Percentiles rank a stretch among this genome's conserved stretches.
phyloP scores from a whole-genome alignment of 495 filamentous ascomycete genomes.

The Lasiosphaeria hispida region DNA sequence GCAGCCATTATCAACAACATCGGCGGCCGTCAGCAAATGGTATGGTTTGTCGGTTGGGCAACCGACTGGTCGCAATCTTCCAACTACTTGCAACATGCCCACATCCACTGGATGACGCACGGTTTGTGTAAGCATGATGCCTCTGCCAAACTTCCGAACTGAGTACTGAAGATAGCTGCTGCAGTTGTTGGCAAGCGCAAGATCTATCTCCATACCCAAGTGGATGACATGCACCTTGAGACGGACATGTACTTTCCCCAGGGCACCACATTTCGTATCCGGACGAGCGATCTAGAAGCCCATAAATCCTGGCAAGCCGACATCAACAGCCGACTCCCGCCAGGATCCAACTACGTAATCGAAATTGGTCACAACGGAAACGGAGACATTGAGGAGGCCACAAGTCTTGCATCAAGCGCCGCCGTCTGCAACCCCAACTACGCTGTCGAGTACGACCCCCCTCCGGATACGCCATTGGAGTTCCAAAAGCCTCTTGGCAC shows the following conservation, averaged over 20 bases:
- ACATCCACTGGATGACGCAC: conserved; percentile 61
- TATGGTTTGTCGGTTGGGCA: conserved; percentile 56
- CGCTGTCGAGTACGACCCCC: conserved; percentile 31
- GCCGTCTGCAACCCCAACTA: conserved; percentile 18
- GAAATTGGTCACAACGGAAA: conserved; percentile 63
- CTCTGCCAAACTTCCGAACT: no score
- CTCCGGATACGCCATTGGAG: conserved; percentile 53
- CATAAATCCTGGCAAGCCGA: conserved; percentile 49
- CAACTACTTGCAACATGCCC: conserved; percentile 60
- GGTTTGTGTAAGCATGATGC: conserved; percentile 39
- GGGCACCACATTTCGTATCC: conserved; percentile 47
- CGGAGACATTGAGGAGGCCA: conserved; percentile 53
- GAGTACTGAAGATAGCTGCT: background rate
- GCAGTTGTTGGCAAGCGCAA: conserved; percentile 52
- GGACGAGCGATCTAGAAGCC: conserved; percentile 46
- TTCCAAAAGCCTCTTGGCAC: conserved; percentile 58
- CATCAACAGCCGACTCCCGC: conserved; percentile 53
- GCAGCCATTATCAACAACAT: conserved; percentile 63
- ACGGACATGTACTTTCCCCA: conserved; percentile 52
- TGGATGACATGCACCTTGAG: conserved; percentile 62
- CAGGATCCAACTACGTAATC: conserved; percentile 54
- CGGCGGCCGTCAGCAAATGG: conserved; percentile 58
- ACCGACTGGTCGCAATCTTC: conserved; percentile 56
- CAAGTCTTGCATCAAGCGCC: conserved; percentile 17
- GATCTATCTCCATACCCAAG: conserved; percentile 58